Base-by-base conservation (phyloP, 345 rosid genomes). In the Aquilaria yunnanensis region DNA sequence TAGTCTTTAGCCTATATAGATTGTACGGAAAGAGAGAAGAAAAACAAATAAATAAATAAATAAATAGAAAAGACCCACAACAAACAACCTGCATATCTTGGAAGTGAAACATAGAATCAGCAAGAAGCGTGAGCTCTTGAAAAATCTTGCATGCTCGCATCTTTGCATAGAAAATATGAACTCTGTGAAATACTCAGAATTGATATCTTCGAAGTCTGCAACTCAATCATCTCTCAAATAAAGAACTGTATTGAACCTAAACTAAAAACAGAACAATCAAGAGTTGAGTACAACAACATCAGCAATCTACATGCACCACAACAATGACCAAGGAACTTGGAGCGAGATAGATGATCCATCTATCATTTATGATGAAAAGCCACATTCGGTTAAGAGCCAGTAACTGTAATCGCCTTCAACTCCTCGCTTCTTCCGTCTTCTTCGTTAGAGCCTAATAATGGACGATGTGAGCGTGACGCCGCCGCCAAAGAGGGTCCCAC, bases 121-220 rank as follows among this genome's bases (percentile, higher is more conserved):
- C 76, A 83, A 70, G 46, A 74, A 41, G 52, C 67, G 64, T 14
- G 65, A 51, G 57, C 74, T 65, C 50, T 71, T 63, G 32, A 16
- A 68, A 66, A 83, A 78, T 13, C 53, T 70, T 33, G 62, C 50
- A 9, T 70, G 31, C 47, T 73, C 67, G 32, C 72, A 70, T 5
- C 66, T 67, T 66, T 78, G 78, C 2, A 84, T 83, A 48, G 78
- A 63, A 67, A 83, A 83, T 55, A 83, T 10, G 49, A 84, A 74
- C 41, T 78, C 79, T 7, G 85, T 65, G 80, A 61, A 58, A 80
- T 56, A 31, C 76, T 61, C 11, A 83, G 88, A 82, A 83, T 75
- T 8, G 78, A 63, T 58, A 83, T 75, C 69, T 80, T 81, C 29
- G 87, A 68, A 59, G 75, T 71, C 83, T 73, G 78, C 62, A 65